Conservation (phyloP, 2,329 filamentous ascomycete genomes). For the Botrytis medusae region DNA sequence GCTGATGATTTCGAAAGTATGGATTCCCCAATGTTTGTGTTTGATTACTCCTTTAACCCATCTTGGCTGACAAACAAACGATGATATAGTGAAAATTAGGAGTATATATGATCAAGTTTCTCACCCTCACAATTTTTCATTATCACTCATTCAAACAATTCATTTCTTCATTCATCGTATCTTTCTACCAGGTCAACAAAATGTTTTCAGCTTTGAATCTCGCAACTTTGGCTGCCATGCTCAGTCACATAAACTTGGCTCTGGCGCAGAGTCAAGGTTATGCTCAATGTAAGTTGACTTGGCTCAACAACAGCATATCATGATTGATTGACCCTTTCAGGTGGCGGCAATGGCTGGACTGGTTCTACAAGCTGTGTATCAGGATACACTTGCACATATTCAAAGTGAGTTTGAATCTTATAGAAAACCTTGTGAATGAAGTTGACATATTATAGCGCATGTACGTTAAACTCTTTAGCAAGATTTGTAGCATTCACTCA, state of each 20-base stretch:
- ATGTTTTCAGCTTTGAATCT: constrained; percentile 31
- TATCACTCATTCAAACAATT: not conserved
- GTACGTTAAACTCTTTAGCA: not conserved
- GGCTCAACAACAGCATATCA: not conserved
- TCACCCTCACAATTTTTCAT: not conserved
- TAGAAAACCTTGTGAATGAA: not conserved
- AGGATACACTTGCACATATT: constrained; percentile 35
- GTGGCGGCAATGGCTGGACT: constrained; percentile 37
- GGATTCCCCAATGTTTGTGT: not conserved
- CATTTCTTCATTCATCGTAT: not conserved
- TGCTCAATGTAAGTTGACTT: constrained; percentile 28
- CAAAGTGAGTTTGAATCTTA: constrained; percentile 22
- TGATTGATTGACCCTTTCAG: constrained; percentile 26
- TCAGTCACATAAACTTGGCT: constrained; percentile 28
- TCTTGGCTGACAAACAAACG: not conserved
- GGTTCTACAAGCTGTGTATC: constrained; percentile 38
- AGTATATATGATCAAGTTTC: not conserved
- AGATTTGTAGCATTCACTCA: not conserved
- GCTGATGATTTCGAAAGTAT: not conserved
- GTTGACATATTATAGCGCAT: constrained; percentile 5
- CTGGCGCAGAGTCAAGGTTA: constrained; percentile 27
- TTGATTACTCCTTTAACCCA: constrained; percentile 4
- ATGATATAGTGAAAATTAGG: not conserved
- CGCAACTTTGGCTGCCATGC: constrained; percentile 26
- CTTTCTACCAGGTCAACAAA: constrained; percentile 6